Percentiles rank a stretch among this genome's conserved stretches.
Conservation (phyloP, 352 stramenopile genomes). For the Phytophthora quininea region DNA sequence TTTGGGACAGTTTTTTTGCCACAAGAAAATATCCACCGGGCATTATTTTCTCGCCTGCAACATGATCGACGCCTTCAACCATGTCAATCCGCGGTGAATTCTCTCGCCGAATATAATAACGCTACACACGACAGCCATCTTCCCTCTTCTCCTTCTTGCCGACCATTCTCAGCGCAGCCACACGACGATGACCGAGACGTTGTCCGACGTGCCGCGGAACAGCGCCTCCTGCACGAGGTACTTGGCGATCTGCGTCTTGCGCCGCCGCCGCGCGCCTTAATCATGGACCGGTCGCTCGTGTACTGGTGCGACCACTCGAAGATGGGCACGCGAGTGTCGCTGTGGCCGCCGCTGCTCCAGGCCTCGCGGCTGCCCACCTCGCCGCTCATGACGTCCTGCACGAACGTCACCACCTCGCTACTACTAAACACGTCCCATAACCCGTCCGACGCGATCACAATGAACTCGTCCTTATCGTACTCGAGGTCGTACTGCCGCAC, state of each 20-base stretch:
- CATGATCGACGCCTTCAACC: background rate
- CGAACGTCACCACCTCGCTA: constrained; percentile 92
- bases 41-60: background rate
- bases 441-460: constrained; percentile 93
- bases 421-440: constrained; percentile 95
- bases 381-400: constrained; percentile 88
- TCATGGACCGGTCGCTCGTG: constrained; percentile 89
- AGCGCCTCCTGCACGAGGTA: constrained; percentile 93
- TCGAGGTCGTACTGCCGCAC: constrained; percentile 81
- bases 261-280: constrained; percentile 85
- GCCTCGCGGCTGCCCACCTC: constrained; percentile 81
- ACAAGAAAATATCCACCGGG: background rate
- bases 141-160: constrained; percentile 3
- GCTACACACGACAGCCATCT: constrained; percentile 26
- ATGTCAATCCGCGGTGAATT: background rate
- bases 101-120: constrained; percentile 8
- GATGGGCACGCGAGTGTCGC: constrained; percentile 84
- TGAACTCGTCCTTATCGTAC: constrained; percentile 89
- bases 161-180: constrained; percentile 71
- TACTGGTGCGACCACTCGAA: constrained; percentile 93
- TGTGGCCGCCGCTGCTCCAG: constrained; percentile 81
- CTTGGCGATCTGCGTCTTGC: constrained; percentile 92
- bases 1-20: constrained; percentile 1
- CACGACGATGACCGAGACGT: constrained; percentile 91
- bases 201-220: constrained; percentile 90